Evolutionary conservation across 176 grass and related monocot species (phyloP).

Genomic region (Lolium multiflorum): DNA sequence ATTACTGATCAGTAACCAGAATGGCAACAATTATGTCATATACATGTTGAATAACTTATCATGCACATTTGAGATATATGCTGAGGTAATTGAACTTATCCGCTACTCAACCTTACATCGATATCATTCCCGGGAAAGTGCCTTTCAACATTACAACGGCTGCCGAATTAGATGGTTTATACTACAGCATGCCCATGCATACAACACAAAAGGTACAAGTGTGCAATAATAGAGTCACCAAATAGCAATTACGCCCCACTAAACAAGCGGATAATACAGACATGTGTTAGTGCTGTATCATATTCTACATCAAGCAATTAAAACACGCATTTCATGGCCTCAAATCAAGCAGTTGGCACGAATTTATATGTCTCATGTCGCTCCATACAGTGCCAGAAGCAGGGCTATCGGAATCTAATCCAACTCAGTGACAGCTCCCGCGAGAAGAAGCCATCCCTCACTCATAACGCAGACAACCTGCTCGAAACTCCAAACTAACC

Average conservation of each 20-base stretch:
- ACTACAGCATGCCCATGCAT: not conserved
- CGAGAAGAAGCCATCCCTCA: not conserved
- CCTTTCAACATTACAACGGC: not conserved
- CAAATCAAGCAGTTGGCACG: conserved; percentile 3
- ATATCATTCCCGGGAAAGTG: not conserved
- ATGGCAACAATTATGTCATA: not conserved
- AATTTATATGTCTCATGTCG: not conserved
- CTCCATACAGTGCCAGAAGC: not conserved
- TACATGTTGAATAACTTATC: conserved; percentile 27
- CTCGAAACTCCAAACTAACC: not conserved
- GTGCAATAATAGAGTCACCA: not conserved
- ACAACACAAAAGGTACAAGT: not conserved
- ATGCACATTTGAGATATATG: not conserved
- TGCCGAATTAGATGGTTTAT: not conserved
- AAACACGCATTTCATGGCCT: conserved; percentile 7
- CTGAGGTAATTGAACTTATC: not conserved
- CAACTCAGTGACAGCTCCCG: conserved; percentile 6
- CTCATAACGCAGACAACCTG: not conserved
- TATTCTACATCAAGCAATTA: not conserved
- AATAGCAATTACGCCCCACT: not conserved
- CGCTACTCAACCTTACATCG: not conserved
- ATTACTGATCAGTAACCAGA: not conserved
- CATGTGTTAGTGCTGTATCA: not conserved
- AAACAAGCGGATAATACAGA: not conserved
- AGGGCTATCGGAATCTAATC: not conserved